Conservation (phyloP, 169 alveolate species). For the Plasmodium vinckei region DNA sequence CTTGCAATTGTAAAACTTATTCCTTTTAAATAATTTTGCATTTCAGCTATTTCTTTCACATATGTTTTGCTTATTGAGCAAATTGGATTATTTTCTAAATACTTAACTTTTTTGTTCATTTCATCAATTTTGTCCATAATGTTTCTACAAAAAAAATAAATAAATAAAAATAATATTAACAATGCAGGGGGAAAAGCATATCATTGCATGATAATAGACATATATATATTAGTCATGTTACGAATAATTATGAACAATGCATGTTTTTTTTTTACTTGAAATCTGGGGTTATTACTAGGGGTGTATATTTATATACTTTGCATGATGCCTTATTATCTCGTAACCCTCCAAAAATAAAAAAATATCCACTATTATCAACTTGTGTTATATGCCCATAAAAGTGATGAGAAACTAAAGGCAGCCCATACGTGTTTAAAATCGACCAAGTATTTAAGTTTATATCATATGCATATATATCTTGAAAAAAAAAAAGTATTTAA, state of each 20-base stretch:
- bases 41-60: slow-evolving; percentile 43
- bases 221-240: not conserved
- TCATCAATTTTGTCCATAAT: slow-evolving; percentile 29
- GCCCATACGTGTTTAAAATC: slow-evolving; percentile 43
- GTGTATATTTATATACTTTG: slow-evolving; percentile 57
- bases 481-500: not conserved
- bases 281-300: slow-evolving; percentile 20
- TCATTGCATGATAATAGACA: not conserved
- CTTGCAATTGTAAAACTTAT: slow-evolving; percentile 34
- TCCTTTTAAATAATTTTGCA: slow-evolving; percentile 20
- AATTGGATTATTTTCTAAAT: slow-evolving; percentile 25
- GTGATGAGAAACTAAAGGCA: slow-evolving; percentile 44
- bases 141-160: slow-evolving; percentile 10
- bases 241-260: not conserved
- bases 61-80: slow-evolving; percentile 8
- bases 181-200: not conserved
- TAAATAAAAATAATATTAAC: not conserved
- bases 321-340: slow-evolving; percentile 37
- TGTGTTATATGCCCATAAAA: slow-evolving; percentile 60
- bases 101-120: not conserved
- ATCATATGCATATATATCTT: slow-evolving; percentile 67
- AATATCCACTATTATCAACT: slow-evolving; percentile 67
- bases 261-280: slow-evolving; percentile 29
- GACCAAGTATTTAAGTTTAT: slow-evolving; percentile 67
- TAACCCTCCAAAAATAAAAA: slow-evolving; percentile 69